Base-by-base conservation (phyloP, 208 protist species). In the Perkinsela sp. region DNA sequence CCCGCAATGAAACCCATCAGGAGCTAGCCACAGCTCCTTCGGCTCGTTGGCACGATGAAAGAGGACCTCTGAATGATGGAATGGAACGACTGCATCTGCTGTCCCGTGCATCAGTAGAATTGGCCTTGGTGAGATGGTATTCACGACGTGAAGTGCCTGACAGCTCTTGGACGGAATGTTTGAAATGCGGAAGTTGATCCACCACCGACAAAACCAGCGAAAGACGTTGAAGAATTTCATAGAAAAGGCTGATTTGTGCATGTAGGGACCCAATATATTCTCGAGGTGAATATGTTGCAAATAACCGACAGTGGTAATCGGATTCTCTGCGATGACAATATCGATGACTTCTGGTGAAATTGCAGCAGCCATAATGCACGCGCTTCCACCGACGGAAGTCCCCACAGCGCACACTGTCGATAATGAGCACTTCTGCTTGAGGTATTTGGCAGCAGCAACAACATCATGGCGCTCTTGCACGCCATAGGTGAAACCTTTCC, bases 401-500 rank as follows among this genome's bases (percentile, higher is more conserved):
- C 88, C 88, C 73, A 93, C 84, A 6, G 81, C 88, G 48, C 81
- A 87, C 30, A 93, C 77, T 16, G 73, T 73, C 65, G 76, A 72
- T 74, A 86, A 84, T 22, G 78, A 81, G 75, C 80, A 85, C 28
- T 66, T 68, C 30, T 75, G 70, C 66, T 79, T 74, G 82, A 90
- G 82, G 48, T 80, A 82, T 16, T 80, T 68, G 48, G 79, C 85
- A 6, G 88, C 88, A 0, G 83, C 78, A 1, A 88, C 71, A 0
- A 93, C 88, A 71, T 93, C 88, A 69, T 82, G 84, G 48, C 84
- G 78, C 71, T 93, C 88, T 68, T 81, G 81, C 68, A 93, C 90
- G 32, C 88, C 88, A 69, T 85, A 93, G 16, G 77, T 85, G 66
- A 91, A 88, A 29, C 88, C 88, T 30, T 80, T 78, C 74, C 78